These are phyloP conservation scores for Lentinus brumalis DNA, from an alignment of 768 basidiomycete species.

Conservation along the genomic window DNA sequence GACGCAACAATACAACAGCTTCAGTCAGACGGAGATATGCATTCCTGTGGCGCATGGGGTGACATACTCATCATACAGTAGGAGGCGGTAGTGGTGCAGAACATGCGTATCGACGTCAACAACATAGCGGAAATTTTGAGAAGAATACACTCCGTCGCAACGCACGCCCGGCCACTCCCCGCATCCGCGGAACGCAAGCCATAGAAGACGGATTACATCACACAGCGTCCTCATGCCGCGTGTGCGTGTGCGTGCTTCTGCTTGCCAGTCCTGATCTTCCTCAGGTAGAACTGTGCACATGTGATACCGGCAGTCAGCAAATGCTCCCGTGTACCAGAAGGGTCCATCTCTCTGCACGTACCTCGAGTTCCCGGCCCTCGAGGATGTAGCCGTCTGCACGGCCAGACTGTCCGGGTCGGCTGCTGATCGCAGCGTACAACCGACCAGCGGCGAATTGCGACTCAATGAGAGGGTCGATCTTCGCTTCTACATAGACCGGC, in stretches of 20 bases:
- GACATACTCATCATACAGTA: constrained; percentile 34
- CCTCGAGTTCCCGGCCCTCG: constrained; percentile 98
- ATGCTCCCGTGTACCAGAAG: not conserved
- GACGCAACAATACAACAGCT: not conserved
- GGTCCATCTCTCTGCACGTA: constrained; percentile 36
- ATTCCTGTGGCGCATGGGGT: constrained; percentile 22
- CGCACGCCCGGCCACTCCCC: constrained; percentile 8
- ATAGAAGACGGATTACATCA: constrained; percentile 1
- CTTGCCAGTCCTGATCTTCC: constrained; percentile 92
- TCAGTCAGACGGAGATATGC: not conserved
- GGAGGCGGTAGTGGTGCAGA: constrained; percentile 11
- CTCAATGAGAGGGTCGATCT: constrained; percentile 89
- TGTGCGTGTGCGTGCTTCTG: constrained; percentile 93
- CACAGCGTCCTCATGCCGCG: constrained; percentile 35
- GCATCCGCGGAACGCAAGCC: not conserved
- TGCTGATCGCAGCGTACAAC: constrained; percentile 90
- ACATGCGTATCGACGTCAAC: constrained; percentile 13
- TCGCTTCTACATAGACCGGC: constrained; percentile 59
- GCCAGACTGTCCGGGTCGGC: constrained; percentile 95
- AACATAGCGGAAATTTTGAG: constrained; percentile 25
- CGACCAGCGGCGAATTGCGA: constrained; percentile 92
- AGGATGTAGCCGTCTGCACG: constrained; percentile 97
- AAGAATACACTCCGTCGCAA: constrained; percentile 22
- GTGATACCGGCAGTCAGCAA: constrained; percentile 26
- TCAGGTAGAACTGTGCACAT: constrained; percentile 78